Base-by-base conservation (phyloP, 371 early-diverging fungal genomes). In the Mucor plumbeus region DNA sequence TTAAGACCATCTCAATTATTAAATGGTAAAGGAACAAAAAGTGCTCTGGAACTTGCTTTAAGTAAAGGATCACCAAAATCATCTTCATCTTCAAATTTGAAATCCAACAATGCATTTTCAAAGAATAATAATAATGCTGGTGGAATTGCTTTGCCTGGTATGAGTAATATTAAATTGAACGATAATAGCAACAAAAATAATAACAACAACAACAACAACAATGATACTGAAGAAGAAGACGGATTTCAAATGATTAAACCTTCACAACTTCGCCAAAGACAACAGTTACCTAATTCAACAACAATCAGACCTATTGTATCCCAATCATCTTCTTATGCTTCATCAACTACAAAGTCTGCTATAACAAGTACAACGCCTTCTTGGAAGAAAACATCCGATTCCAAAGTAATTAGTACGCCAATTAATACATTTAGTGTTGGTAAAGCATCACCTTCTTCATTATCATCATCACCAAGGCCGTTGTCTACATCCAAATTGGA, bases 201-300 rank as follows among this genome's bases (percentile, higher is more conserved):
- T 3, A 26, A 26, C 26, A 26, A 3, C 26, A 26, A 26, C 26
- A 40, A 33, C 7, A 40, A 33, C n/a, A 59, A 39, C 33, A 47
- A 26, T 6, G 72, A 69, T 7, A 69, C 55, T 13, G 67, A 74
- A 7, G 69, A 66, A 15, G 78, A 73, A 15, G 80, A 76, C 40
- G 77, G 77, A 21, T 80, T 70, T 54, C 80, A 83, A 41, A 65
- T 83, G 34, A 69, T 83, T 36, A 80, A 76, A 43, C 83, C 83
- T 9, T 78, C 79, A 0, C 70, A 74, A n/a, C 11, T 80, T 15
- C 75, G 77, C n/a, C 72, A 76, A 36, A 53, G 38, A 17, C 65
- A 63, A 41, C 64, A 64, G 7, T 21, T 40, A 7, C 17, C 44
- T 43, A 26, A 26, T 26, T 26, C 26, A 26, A 39, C n/a, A 33